Percentiles rank a stretch among this genome's conserved stretches.
These are phyloP conservation scores for Microthyrium microscopicum DNA, from an alignment of 2,329 filamentous ascomycete genomes.

Conservation along the genomic window DNA sequence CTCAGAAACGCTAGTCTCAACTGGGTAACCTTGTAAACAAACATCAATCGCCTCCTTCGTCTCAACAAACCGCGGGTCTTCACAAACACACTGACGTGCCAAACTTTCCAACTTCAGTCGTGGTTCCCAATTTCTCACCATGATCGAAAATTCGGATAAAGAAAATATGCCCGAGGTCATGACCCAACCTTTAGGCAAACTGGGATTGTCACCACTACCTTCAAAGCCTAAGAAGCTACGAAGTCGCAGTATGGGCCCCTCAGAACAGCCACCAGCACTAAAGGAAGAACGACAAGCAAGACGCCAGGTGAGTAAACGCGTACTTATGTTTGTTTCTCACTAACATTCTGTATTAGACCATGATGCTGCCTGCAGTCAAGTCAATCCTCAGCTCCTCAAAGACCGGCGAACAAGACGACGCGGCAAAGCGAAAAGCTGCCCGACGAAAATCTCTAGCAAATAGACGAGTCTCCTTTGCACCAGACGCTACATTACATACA, in stretches of 20 bases:
- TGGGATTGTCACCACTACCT: neutral
- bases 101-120: neutral
- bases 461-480: slow-evolving; percentile 88
- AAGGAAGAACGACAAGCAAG: no score
- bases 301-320: no score
- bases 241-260: slow-evolving; percentile 91
- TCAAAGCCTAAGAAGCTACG: slow-evolving; percentile 34
- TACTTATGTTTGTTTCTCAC: no score
- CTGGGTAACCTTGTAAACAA: no score
- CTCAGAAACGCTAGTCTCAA: no score
- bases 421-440: slow-evolving; percentile 53
- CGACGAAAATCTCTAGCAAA: slow-evolving; percentile 85
- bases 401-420: slow-evolving; percentile 36
- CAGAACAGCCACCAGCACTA: no score
- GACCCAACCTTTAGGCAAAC: no score
- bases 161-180: slow-evolving; percentile 52
- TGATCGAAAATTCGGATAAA: slow-evolving; percentile 37
- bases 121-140: neutral
- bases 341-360: slow-evolving; percentile 24
- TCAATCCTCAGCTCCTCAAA: slow-evolving; percentile 38
- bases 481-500: slow-evolving; percentile 90
- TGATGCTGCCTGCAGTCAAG: slow-evolving; percentile 33
- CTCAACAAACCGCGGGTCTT: no score
- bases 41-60: no score
- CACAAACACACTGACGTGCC: no score